Percentiles rank a stretch among this genome's conserved stretches.
phyloP scores from a whole-genome alignment of 75 land plant genomes.

The Cryptomeria japonica region DNA sequence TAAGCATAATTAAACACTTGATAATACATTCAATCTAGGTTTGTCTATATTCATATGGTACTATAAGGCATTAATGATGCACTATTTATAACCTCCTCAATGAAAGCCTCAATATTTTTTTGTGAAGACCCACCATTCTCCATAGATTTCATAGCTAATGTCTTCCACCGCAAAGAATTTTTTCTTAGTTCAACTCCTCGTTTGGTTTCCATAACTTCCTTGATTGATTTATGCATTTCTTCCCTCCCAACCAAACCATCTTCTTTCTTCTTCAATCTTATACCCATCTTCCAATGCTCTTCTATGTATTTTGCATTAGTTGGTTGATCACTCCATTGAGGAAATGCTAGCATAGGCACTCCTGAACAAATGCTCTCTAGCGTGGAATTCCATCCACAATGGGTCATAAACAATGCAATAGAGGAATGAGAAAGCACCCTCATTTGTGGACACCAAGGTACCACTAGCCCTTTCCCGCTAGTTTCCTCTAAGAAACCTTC shows the following conservation, averaged over 20 bases:
- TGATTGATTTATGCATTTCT: constrained; percentile 40
- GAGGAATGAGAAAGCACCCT: constrained; percentile 30
- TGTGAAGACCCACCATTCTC: constrained; percentile 59
- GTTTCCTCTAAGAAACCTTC: constrained; percentile 17
- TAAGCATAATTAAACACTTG: no score
- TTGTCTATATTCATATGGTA: neutral
- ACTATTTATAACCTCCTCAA: constrained; percentile 4
- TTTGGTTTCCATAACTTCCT: constrained; percentile 27
- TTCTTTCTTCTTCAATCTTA: constrained; percentile 6
- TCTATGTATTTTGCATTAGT: constrained; percentile 28
- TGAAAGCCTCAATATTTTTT: constrained; percentile 33
- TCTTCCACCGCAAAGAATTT: constrained; percentile 45
- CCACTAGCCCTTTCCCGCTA: constrained; percentile 14
- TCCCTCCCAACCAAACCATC: constrained; percentile 33
- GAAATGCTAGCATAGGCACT: constrained; percentile 40
- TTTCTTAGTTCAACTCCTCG: constrained; percentile 36
- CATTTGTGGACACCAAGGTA: constrained; percentile 37
- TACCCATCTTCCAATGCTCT: constrained; percentile 27
- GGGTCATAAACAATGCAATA: constrained; percentile 34
- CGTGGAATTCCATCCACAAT: constrained; percentile 56
- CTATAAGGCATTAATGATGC: neutral
- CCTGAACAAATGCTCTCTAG: constrained; percentile 31
- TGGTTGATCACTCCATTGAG: constrained; percentile 37
- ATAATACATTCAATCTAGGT: no score
- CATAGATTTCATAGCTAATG: constrained; percentile 40